Base-by-base conservation (phyloP, 305 asterid species). In the Withania somnifera region DNA sequence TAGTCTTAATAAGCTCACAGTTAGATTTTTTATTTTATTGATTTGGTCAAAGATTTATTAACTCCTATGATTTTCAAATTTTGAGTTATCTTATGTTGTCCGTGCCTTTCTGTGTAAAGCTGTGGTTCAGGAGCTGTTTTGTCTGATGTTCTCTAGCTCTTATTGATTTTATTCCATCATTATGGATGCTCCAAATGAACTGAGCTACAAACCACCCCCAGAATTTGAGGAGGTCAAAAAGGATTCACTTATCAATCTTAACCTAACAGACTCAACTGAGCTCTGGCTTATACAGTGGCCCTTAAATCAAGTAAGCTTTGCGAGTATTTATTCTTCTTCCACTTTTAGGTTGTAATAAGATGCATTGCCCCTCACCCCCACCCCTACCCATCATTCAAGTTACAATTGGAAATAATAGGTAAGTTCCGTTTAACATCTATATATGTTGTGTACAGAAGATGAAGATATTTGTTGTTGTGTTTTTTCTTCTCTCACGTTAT, bases 241-340 rank as follows among this genome's bases (percentile, higher is more conserved):
- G 83, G 92, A 89, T 75, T 83, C 94, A 10, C 92, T 93, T 6
- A 28, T 89, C 69, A 92, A 91, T 68, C 86, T 92, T 38, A 54
- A 89, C 22, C 34, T 83, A 24, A 82, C 87, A 0, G 95, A 90
- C 86, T 90, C 97, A 4, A 88, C 91, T 3, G 98, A 93, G 88
- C 90, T 93, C n/a, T 94, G 97, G 95, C 98, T 93, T 64, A 76
- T 93, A 56, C 93, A 93, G 7, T 91, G 92, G 94, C 97, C 98
- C 19, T 58, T 84, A 52, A 86, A 87, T 89, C 90, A 88, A 54
- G 95, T 92, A 91, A 20, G 80, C 17, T 75, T 51, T n/a, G 10
- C 9, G n/a, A 28, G 61, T 28, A 47, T 9, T 28, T 50, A 11
- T 51, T 75, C 7, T 75, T 50, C 61, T 50, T 50, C 45, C 60